Conservation (phyloP, 163 green algal genomes). For the Scenedesmus sp. region DNA sequence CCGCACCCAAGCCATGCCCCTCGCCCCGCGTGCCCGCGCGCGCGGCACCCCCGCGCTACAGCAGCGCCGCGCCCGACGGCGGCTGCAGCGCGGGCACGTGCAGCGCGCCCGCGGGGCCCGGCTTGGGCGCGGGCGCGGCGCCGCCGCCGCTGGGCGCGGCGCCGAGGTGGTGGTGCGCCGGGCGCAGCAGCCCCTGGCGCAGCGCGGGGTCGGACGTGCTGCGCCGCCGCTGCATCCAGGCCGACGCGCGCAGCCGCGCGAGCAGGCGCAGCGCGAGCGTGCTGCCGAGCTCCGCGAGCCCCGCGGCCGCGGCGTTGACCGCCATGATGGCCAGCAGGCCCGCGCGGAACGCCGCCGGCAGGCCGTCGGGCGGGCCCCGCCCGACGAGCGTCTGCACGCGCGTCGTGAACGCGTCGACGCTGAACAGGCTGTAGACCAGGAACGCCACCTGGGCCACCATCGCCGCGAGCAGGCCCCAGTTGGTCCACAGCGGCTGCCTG, state of each 20-base stretch:
- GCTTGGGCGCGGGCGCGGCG: too few relatives aligned
- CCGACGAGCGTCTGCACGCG: conserved; percentile 54
- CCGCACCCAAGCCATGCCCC: neutral
- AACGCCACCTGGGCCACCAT: conserved; percentile 60
- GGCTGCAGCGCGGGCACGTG: conserved; percentile 26
- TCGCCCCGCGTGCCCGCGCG: neutral
- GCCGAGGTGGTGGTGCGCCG: too few relatives aligned
- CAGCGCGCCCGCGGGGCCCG: too few relatives aligned
- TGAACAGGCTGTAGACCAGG: conserved; percentile 62
- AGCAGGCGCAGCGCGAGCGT: neutral
- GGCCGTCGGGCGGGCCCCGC: conserved; percentile 13
- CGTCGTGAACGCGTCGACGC: conserved; percentile 52
- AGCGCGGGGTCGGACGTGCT: conserved; percentile 11
- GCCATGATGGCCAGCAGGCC: conserved; percentile 56
- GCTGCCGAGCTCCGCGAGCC: conserved; percentile 15
- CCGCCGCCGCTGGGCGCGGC: too few relatives aligned
- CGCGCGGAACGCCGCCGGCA: conserved; percentile 34
- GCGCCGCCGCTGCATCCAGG: conserved; percentile 6
- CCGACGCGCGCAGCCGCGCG: neutral
- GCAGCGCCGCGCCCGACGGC: conserved; percentile 32
- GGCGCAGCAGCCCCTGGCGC: conserved; percentile 13
- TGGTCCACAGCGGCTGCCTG: conserved; percentile 65
- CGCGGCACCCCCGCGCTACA: too few relatives aligned
- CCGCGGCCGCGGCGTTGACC: conserved; percentile 47
- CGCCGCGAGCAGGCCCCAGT: conserved; percentile 56